Percentiles rank a stretch among this genome's conserved stretches.
These are phyloP conservation scores for Aspergillus puulaauensis DNA, from an alignment of 2,329 filamentous ascomycete genomes.

Conservation along the genomic window DNA sequence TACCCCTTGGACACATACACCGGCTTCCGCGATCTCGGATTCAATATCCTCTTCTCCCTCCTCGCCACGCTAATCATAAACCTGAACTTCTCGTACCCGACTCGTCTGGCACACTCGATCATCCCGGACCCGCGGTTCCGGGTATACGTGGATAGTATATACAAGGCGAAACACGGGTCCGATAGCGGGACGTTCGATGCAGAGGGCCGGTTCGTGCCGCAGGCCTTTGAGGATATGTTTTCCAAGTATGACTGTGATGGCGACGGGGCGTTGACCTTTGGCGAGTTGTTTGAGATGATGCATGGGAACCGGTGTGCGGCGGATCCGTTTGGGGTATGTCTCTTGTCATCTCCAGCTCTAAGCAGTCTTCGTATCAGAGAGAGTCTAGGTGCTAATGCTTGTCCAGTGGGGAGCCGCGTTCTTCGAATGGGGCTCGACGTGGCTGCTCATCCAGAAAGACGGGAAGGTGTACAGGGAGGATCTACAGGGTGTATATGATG, in stretches of 20 bases:
- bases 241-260: constrained; percentile 43
- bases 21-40: constrained; percentile 44
- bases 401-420: constrained; percentile 40
- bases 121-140: constrained; percentile 41
- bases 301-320: constrained; percentile 42
- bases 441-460: constrained; percentile 30
- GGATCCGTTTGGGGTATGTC: constrained; percentile 44
- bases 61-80: constrained; percentile 42
- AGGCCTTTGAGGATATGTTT: constrained; percentile 51
- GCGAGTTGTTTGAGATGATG: constrained; percentile 40
- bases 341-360: not conserved
- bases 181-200: constrained; percentile 45
- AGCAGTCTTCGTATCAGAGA: too few species aligned
- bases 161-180: constrained; percentile 38
- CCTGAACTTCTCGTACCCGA: constrained; percentile 48
- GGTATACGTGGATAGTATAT: constrained; percentile 39
- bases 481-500: constrained; percentile 31
- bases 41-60: constrained; percentile 41
- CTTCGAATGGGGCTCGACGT: constrained; percentile 43
- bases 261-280: constrained; percentile 40
- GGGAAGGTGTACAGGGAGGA: constrained; percentile 31
- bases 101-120: constrained; percentile 34
- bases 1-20: constrained; percentile 41
- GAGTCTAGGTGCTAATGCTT: not conserved
- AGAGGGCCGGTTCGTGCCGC: constrained; percentile 47